Evolutionary conservation across 2,329 filamentous ascomycete genomes (phyloP), one percentile per base, ranked within the genome.

Genomic region (Bipolaris sorokiniana): DNA sequence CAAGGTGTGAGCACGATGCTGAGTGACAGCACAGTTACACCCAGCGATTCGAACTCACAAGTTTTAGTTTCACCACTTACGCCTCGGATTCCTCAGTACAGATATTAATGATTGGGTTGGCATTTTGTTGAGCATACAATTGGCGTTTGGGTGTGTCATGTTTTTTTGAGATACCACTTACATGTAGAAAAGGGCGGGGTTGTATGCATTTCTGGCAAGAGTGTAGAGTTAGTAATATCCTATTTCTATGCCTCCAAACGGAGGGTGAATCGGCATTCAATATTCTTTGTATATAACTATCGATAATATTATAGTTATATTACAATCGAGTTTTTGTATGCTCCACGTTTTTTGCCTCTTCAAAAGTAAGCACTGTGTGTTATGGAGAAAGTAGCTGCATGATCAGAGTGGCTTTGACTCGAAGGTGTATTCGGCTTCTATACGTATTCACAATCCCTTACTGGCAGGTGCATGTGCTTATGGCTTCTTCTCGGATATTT

Each of bases 1-100:
- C 63, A 60, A 31, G 63, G 56, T 7, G 55, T 66, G 48, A 73
- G 70, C 42, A 60, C 59, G 26, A 58, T 61, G 18, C 63, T 64
- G 18, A 72, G 68, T 26, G 68, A 69, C 5, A 65, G 71, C 54
- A 64, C 61, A 6, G 56, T 51, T 7, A 48, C 55, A n/a, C 57
- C 50, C 15, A 36, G 57, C 22, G 63, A 61, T 9, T 2, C 42
- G 28, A 54, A 53, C 15, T 38, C 40, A 3, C 49, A 56, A 11
- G 60, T 52, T 6, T 61, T 51, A 7, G 59, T 69, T 20, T 68
- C 65, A 45, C 67, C 67, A 33, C 48, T 69, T 42, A 64, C 64
- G 22, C 51, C 48, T 7, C 48, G 50, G 2, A 40, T 47, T 3
- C 47, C 38, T 3, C 51, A 50, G 2, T 22, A 26, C 6, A 50